phyloP scores from a whole-genome alignment of 805 yeast species.

The Monosporozyma unispora region DNA sequence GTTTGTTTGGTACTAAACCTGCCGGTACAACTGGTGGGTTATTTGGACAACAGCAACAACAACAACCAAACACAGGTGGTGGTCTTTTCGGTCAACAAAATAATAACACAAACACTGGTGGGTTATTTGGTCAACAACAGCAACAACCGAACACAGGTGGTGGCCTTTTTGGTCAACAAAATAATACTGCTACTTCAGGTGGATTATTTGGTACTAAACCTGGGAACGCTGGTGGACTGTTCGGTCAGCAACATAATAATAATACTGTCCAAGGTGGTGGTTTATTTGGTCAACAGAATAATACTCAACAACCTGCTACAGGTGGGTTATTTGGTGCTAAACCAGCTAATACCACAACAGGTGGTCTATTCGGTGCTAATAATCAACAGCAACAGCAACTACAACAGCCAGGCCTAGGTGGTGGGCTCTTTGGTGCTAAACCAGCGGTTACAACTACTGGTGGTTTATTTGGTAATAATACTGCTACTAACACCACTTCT shows the following conservation, averaged over 20 bases:
- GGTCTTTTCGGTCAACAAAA: conserved; percentile 29
- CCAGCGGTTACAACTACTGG: conserved; percentile 5
- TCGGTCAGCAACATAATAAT: conserved; percentile 16
- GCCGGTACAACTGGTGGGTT: conserved; percentile 21
- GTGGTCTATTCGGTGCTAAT: conserved; percentile 8
- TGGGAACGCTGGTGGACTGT: conserved; percentile 13
- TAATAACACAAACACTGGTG: conserved; percentile 17
- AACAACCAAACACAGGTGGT: too few species aligned
- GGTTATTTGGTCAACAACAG: conserved; percentile 32
- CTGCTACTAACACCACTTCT: conserved; percentile 1
- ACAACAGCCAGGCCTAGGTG: neutral
- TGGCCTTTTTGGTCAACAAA: conserved; percentile 19
- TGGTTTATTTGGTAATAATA: conserved; percentile 24
- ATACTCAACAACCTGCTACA: conserved; percentile 5
- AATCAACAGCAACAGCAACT: neutral
- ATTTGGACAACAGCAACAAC: conserved; percentile 18
- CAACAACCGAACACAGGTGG: conserved; percentile 11
- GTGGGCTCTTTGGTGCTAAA: neutral
- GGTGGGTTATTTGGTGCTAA: conserved; percentile 20
- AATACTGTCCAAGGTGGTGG: conserved; percentile 18
- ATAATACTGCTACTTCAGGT: conserved; percentile 5
- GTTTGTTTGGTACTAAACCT: conserved; percentile 16
- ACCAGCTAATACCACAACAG: conserved; percentile 5
- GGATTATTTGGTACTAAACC: neutral
- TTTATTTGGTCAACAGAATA: conserved; percentile 19